Evolutionary conservation across 139 green algal genomes (phyloP).

Genomic region (Gonium pectorale): DNA sequence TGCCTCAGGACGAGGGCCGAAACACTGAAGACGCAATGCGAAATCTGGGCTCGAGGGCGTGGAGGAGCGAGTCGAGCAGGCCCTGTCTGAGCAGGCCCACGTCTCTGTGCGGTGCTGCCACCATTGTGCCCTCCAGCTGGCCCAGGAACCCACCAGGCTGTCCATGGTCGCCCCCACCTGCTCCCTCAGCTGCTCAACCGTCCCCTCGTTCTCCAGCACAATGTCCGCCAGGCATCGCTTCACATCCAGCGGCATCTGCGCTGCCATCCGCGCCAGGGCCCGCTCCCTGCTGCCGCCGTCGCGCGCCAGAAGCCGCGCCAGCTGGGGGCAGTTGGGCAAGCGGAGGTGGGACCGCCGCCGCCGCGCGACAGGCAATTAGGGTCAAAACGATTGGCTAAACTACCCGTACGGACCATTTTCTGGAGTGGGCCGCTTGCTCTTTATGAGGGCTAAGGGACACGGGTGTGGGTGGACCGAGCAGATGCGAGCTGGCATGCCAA

Average conservation of each 20-base stretch:
- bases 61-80: not conserved
- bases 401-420: too few relatives aligned
- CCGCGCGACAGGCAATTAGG: too few relatives aligned
- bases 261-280: conserved; percentile 61
- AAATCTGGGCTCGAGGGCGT: not conserved
- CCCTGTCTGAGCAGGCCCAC: not conserved
- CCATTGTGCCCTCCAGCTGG: not conserved
- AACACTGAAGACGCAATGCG: not conserved
- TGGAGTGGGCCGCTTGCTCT: too few relatives aligned
- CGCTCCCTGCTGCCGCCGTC: conserved; percentile 60
- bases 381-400: too few relatives aligned
- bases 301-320: conserved; percentile 67
- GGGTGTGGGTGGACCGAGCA: too few relatives aligned
- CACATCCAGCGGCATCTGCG: conserved; percentile 76
- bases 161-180: too few relatives aligned
- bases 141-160: too few relatives aligned
- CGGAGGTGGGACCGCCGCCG: too few relatives aligned
- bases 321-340: too few relatives aligned
- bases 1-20: not conserved
- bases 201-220: conserved; percentile 75
- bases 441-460: too few relatives aligned
- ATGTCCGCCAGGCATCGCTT: conserved; percentile 69
- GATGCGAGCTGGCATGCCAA: too few relatives aligned
- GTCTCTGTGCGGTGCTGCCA: not conserved
- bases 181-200: conserved; percentile 45